Evolutionary conservation across 73 alveolate species (phyloP), one percentile per base, ranked within the genome.

Genomic region (Paramecium caudatum): DNA sequence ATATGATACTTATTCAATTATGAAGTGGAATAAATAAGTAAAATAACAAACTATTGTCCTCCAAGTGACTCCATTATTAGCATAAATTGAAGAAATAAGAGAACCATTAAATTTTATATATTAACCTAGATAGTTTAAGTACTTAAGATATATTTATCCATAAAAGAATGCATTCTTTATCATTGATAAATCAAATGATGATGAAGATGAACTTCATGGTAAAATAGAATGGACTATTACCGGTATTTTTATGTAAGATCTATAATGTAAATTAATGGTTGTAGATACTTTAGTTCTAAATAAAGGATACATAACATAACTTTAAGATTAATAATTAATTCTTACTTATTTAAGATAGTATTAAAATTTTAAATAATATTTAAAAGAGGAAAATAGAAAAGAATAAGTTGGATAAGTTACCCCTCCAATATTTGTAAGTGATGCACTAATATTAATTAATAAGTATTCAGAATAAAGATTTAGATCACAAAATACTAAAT

Each of bases 361-460:
- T 74, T 32, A 30, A 39, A 39, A 74, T 37, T 45, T 36, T 13
- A 74, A 74, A n/a, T 17, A 17, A 41, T 74, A 3, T 43, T 37
- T 74, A 39, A 74, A 74, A 19, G 88, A 74, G 43, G 88, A 74
- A 74, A 74, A 45, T 12, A 74, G 69, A 19, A 74, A 15, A 45
- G 17, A 74, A 12, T 15, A 9, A 4, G 43, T 74, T 8, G 69
- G 43, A 16, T 19, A 37, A 41, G 65, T 37, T 17, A 74, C 36
- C 43, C 32, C 43, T 8, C 88, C 88, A 39, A 74, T 74, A 74
- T 74, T n/a, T 74, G 88, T 74, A 41, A 41, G 69, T 21, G 88
- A 74, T 3, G 88, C 47, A 8, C 36, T 74, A 34, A 39, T 8
- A n/a, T 16, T 68, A 3, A 68, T 68, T 1, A 68, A 68, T 33